Base-by-base conservation (phyloP, 805 yeast genomes). In the Zygoascus bituminiphila region DNA sequence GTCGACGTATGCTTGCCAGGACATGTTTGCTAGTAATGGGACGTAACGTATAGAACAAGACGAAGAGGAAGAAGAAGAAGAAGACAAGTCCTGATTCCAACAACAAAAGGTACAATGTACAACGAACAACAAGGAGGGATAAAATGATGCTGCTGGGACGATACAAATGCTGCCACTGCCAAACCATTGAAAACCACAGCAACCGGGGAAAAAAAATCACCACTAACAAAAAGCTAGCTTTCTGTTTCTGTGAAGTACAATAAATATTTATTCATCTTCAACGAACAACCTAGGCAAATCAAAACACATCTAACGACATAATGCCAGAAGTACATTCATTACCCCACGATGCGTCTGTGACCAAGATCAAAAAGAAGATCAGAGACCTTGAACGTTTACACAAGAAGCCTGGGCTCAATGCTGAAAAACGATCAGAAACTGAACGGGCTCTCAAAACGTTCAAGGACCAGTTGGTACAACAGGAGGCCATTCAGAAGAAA, bases 371-470 rank as follows among this genome's bases (percentile, higher is more conserved):
- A 65, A 88, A 84, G 71, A 84, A 84, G 67, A 85, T 91, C 53
- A 79, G 98, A 69, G 96, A 91, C 63, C 72, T 88, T 35, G 82
- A 84, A 58, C 75, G 97, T 57, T 68, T 85, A 17, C 69, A 91
- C 51, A 59, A 71, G 49, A 71, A 71, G 57, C 82, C 87, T 14
- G 78, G 81, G 22, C 66, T 78, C 15, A 84, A 82, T 43, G 83
- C 86, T 54, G 54, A 62, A 17, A 67, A 65, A 37, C 55, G 57
- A 22, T 54, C 54, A 9, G 74, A 69, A 50, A 57, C 65, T 14
- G 93, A 87, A 64, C 78, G 95, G 65, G 83, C 85, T 1, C 65
- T 87, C 47, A 77, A 76, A 43, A 86, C 87, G 1, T 66, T 84
- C 52, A 71, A 75, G 45, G 65, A 71, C 4, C 88, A 85, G 59